Base-by-base conservation (phyloP, 129 eudicot genomes). In the Chrysanthemum seticuspe region DNA sequence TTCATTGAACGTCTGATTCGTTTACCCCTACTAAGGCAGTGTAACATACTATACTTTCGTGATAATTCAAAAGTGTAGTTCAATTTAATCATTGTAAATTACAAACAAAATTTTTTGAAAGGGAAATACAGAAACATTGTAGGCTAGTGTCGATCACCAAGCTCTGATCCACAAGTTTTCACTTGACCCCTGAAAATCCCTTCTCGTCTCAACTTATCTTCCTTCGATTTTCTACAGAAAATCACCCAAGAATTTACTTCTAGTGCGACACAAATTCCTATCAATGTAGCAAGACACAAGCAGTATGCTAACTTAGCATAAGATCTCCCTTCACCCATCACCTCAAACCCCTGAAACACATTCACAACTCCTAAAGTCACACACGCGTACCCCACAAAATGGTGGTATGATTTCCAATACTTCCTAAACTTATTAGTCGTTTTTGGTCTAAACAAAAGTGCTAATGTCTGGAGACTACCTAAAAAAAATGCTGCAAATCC, bases 351-450 rank as follows among this genome's bases (percentile, higher is more conserved):
- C 36, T 90, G 88, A 80, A 94, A 94, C 70, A 88, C 95, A 82
- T 94, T 90, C 55, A 94, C 96, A 61, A 90, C 88, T 65, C 97
- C 99, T 13, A 94, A 72, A 8, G 86, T 85, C 21, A 94, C 96
- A 69, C 97, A 94, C 18, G 88, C 96, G 72, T 94, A 94, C 77
- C 99, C 97, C 27, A 94, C 99, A 76, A 94, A 94, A 78, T 94
- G 99, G 78, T 94, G 99, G 74, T 94, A 94, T 16, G 99, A 94
- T 79, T 94, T 94, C 97, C 99, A 94, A 50, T 94, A 94, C 86
- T 82, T 94, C 63, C 99, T 84, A 27, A 84, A 94, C 75, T 88
- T 88, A 52, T 90, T 77, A 1, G 97, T 90, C 2, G 99, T 88
- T 71, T 88, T 86, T 0, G 99, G 96, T 82, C 99, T 83, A 58